Evolutionary conservation across 176 grass and related monocot genomes (phyloP).

Genomic region (Alloteropsis semialata): DNA sequence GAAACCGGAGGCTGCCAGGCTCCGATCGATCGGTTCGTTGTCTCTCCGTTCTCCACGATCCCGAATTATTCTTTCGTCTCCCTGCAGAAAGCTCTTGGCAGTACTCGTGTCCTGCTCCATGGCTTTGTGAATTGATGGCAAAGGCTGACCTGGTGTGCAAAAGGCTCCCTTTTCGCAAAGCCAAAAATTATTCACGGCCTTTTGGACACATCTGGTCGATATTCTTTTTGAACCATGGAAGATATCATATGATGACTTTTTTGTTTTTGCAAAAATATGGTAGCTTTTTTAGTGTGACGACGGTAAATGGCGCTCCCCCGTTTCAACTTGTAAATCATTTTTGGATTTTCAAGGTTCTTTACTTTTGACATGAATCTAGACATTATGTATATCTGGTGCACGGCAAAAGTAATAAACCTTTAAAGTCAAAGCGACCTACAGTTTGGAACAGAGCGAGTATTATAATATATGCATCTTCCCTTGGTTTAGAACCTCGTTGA

Average conservation of each 20-base stretch:
- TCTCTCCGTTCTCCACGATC: neutral
- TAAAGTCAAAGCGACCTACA: too few species aligned
- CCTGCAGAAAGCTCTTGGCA: slow-evolving; percentile 8
- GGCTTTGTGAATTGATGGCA: slow-evolving; percentile 31
- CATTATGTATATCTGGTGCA: too few species aligned
- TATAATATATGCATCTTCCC: too few species aligned
- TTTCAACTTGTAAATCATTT: too few species aligned
- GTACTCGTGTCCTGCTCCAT: neutral
- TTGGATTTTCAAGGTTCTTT: too few species aligned
- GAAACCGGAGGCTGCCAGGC: neutral
- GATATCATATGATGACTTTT: neutral
- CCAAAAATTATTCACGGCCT: slow-evolving; percentile 37
- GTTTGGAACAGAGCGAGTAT: too few species aligned
- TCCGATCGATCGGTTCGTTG: neutral
- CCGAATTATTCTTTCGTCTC: neutral
- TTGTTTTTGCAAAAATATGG: neutral
- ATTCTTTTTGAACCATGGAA: slow-evolving; percentile 13
- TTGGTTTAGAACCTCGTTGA: too few species aligned
- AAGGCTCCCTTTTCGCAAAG: slow-evolving; percentile 38
- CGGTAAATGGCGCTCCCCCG: too few species aligned
- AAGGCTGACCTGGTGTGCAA: slow-evolving; percentile 35
- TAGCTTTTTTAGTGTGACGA: neutral
- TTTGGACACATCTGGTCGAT: slow-evolving; percentile 35
- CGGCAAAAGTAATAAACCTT: too few species aligned
- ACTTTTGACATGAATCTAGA: too few species aligned